A percentile compares a stretch with the other conserved stretches of the same genome.
phyloP scores from a whole-genome alignment of 768 basidiomycete species.

The Porphyrellus cyaneotinctus region DNA sequence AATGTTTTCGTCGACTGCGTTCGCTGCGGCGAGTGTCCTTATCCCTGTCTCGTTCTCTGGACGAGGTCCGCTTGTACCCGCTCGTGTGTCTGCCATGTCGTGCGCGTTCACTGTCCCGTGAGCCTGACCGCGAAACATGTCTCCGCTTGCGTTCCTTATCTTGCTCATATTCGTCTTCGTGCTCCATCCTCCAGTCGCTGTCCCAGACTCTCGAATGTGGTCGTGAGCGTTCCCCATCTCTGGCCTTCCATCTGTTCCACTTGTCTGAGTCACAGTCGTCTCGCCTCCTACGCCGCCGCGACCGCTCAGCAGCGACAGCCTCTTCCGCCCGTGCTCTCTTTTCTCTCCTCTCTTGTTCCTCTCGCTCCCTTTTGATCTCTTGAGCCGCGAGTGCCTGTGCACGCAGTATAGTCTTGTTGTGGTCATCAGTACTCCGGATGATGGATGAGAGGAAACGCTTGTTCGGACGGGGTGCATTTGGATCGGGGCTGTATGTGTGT shows the following conservation, averaged over 20 bases:
- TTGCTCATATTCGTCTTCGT: conserved; percentile 31
- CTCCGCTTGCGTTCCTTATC: conserved; percentile 19
- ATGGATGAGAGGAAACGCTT: conserved; percentile 82
- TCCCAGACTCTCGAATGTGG: conserved; percentile 44
- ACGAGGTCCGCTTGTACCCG: conserved; percentile 19
- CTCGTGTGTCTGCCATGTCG: conserved; percentile 21
- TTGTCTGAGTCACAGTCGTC: conserved; percentile 26
- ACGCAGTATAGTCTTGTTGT: conserved; percentile 80
- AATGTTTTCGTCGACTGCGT: conserved; percentile 23
- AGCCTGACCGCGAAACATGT: conserved; percentile 30
- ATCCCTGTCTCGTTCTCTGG: conserved; percentile 12
- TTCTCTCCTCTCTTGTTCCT: conserved; percentile 63
- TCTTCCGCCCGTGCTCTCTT: conserved; percentile 68
- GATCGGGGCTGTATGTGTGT: conserved; percentile 48
- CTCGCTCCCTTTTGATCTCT: conserved; percentile 63
- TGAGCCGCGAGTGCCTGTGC: conserved; percentile 70
- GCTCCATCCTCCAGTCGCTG: conserved; percentile 45
- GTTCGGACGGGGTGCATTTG: conserved; percentile 73
- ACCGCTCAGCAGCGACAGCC: conserved; percentile 63
- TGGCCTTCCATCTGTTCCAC: conserved; percentile 37
- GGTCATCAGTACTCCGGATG: conserved; percentile 91
- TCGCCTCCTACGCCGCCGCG: conserved; percentile 37
- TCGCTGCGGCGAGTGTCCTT: conserved; percentile 12
- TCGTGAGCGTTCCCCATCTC: conserved; percentile 38
- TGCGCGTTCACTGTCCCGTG: conserved; percentile 18